Evolutionary conservation across 441 rosid species (phyloP), one percentile per base, ranked within the genome.

Genomic region (Flueggea neowawraea): DNA sequence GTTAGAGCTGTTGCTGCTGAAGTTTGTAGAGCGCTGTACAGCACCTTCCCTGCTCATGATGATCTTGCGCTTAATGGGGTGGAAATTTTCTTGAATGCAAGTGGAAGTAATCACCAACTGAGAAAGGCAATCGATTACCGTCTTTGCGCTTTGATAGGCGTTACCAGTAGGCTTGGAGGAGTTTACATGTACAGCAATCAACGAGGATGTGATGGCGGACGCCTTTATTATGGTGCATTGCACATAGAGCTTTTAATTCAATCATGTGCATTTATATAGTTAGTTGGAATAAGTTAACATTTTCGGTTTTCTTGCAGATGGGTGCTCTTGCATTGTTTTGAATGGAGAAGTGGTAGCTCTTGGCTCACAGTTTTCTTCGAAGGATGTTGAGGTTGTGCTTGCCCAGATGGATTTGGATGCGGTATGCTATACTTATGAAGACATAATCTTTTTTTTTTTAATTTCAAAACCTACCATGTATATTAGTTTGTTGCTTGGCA

Each of bases 71-170:
- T 95, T 69, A 95, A 91, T 53, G 98, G 99, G 14, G 98, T 95
- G 44, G 99, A 95, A 77, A 92, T 95, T 52, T 95, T 95, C 76
- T 65, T 95, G 96, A 95, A 95, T 79, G 99, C 98, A 44, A 95
- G 98, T 74, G 99, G 99, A 51, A 95, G 99, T 80, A 98, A 95
- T 58, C 99, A 95, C 69, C 98, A 95, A 63, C 73, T 95, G 63
- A 86, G 98, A 70, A 95, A 95, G 28, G 28, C 28, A 84, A 84
- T 91, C 67, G 96, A 95, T 78, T 64, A 89, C 60, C 96, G 98
- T 67, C 69, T 91, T 54, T 84, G 66, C 45, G 85, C 96, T 66
- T 89, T 91, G 67, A 84, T 86, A 59, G 92, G 90, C 28, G 99
- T 98, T 60, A 95, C 99, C 69, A 83, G 86, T 61, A 69, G 77